Base-by-base conservation (phyloP, 2,329 filamentous ascomycete species). In the Gyromitra esculenta region DNA sequence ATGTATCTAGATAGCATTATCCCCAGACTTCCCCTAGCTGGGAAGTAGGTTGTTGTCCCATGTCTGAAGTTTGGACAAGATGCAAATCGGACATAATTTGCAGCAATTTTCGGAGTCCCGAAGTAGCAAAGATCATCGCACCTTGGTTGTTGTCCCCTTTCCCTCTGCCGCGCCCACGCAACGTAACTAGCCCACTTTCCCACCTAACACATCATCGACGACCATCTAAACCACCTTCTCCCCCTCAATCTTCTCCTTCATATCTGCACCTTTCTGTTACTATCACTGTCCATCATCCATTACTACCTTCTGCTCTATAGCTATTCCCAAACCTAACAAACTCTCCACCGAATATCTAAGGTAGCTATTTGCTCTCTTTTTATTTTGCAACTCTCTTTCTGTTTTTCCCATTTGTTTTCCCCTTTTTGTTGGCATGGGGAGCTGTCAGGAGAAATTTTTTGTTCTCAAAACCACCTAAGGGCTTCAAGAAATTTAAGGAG, bases 131-230 rank as follows among this genome's bases (percentile, higher is more conserved):
- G 75, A 77, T 77, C 75, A 45, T 45, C 75, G 18, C 37, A 11
- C 65, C 65, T 77, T 75, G 75, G 71, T 65, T 77, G 75, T 77
- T 77, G 75, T 77, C 75, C 57, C 75, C 75, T 77, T 77, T 77
- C 75, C 52, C 71, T 77, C 75, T 77, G 75, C 75, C 75, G 75
- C 57, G 39, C 71, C 66, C 73, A 73, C 66, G 39, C 72, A 75
- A 72, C 73, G 66, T 59, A 77, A 68, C 64, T 75, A 67, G 56
- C 75, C 71, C 72, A 71, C 75, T 77, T 71, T 77, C 72, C 71
- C 75, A 72, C 60, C 71, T 75, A 71, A 70, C 73, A 71, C 69
- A 72, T 73, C 73, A 75, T 75, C 66, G 66, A 75, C 73, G 62
- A 77, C 75, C 71, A 68, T 70, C 70, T 70, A 74, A 67, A 68